Conservation (phyloP, 306 rosid species). For the Medicago arabica region DNA sequence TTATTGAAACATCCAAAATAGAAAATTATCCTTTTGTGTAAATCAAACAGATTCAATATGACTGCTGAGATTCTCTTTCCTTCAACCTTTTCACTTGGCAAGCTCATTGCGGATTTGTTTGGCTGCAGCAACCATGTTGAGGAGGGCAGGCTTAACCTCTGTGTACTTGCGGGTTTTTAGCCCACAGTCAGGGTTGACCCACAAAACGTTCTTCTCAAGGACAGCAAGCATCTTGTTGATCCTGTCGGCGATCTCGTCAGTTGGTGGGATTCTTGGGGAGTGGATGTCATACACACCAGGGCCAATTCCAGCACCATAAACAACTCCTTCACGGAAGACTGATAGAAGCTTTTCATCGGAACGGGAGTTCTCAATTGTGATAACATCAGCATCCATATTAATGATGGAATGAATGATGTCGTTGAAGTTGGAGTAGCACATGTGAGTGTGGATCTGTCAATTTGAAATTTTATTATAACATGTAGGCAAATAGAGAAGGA, state of each 20-base stretch:
- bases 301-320: constrained; percentile 95
- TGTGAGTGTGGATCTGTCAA: constrained; percentile 92
- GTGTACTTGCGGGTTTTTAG: constrained; percentile 91
- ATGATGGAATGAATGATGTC: constrained; percentile 94
- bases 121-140: constrained; percentile 82
- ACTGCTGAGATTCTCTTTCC: constrained; percentile 19
- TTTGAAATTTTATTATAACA: constrained; percentile 15
- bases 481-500: not conserved
- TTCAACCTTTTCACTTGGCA: constrained; percentile 61
- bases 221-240: constrained; percentile 96
- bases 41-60: constrained; percentile 33
- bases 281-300: constrained; percentile 96
- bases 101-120: constrained; percentile 82
- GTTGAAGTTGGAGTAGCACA: constrained; percentile 96
- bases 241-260: constrained; percentile 90
- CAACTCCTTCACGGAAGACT: constrained; percentile 97
- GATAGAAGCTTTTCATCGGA: constrained; percentile 92
- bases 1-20: constrained; percentile 56
- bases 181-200: constrained; percentile 98
- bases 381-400: constrained; percentile 92
- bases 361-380: constrained; percentile 94
- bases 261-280: constrained; percentile 92
- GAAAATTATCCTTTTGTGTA: constrained; percentile 14
- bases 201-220: constrained; percentile 88
- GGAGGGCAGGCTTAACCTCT: constrained; percentile 87